These are phyloP conservation scores for Alternaria conjuncta DNA, from an alignment of 2,329 filamentous ascomycete genomes.

Conservation along the genomic window DNA sequence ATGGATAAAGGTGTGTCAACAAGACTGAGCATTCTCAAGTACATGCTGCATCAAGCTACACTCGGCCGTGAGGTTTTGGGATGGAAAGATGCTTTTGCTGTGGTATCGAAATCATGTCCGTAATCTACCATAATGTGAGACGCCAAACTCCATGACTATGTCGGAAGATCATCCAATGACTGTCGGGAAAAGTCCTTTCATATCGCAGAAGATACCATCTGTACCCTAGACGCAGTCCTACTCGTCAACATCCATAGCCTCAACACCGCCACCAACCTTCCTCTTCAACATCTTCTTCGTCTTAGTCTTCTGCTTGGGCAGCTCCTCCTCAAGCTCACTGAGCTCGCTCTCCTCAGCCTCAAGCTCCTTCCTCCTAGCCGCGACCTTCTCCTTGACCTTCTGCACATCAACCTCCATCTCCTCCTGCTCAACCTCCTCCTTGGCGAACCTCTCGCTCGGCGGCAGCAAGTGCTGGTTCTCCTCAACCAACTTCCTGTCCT, in stretches of 20 bases:
- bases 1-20: too few relatives aligned
- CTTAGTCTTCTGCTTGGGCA: slow-evolving; percentile 53
- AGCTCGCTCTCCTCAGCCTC: slow-evolving; percentile 60
- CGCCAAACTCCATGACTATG: slow-evolving; percentile 31
- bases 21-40: neutral
- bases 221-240: slow-evolving; percentile 6
- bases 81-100: slow-evolving; percentile 24
- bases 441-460: slow-evolving; percentile 53
- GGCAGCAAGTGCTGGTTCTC: slow-evolving; percentile 93
- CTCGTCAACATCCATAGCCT: slow-evolving; percentile 57
- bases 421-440: slow-evolving; percentile 64
- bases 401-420: slow-evolving; percentile 58
- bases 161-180: neutral
- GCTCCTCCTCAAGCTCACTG: slow-evolving; percentile 44
- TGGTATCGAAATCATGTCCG: slow-evolving; percentile 37
- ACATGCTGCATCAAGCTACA: neutral
- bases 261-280: slow-evolving; percentile 53
- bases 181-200: neutral
- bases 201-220: neutral
- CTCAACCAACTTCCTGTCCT: slow-evolving; percentile 85
- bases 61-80: neutral
- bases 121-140: slow-evolving; percentile 26
- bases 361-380: slow-evolving; percentile 68
- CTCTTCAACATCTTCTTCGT: slow-evolving; percentile 52
- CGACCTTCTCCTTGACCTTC: slow-evolving; percentile 58